Evolutionary conservation across 768 basidiomycete genomes (phyloP).

Genomic region (Tylopilus vinaceipallidus): DNA sequence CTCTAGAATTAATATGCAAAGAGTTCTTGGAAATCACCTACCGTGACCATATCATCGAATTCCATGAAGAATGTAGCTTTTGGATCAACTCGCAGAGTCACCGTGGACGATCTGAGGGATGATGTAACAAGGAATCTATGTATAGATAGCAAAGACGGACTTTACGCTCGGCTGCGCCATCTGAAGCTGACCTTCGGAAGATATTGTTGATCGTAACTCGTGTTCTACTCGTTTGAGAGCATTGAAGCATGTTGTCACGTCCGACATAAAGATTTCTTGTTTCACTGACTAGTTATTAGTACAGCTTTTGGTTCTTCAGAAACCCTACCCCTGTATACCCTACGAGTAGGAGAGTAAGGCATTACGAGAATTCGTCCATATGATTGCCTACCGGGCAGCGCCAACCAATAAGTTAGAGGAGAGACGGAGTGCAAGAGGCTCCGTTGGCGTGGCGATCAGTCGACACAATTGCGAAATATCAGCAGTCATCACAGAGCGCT

Average conservation of each 20-base stretch:
- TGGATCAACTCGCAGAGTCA: constrained; percentile 55
- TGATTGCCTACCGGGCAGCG: constrained; percentile 66
- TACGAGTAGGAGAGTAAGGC: constrained; percentile 17
- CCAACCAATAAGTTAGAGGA: constrained; percentile 91
- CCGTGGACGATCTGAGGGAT: constrained; percentile 42
- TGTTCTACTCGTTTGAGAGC: constrained; percentile 77
- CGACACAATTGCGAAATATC: constrained; percentile 80
- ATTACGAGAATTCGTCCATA: not conserved
- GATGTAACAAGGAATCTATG: not conserved
- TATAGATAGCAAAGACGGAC: constrained; percentile 37
- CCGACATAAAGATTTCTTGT: constrained; percentile 78
- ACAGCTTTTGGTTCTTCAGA: not conserved
- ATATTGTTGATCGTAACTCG: constrained; percentile 50
- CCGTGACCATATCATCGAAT: constrained; percentile 64
- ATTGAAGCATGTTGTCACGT: constrained; percentile 75
- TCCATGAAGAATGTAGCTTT: constrained; percentile 49
- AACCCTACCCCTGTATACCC: constrained; percentile 48
- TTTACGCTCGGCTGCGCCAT: constrained; percentile 66
- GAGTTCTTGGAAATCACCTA: constrained; percentile 32
- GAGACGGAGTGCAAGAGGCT: constrained; percentile 82
- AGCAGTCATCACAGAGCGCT: constrained; percentile 78
- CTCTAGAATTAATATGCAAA: not conserved
- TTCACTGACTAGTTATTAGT: constrained; percentile 51
- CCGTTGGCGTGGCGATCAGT: constrained; percentile 77
- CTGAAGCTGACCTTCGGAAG: constrained; percentile 56